Percentiles rank a stretch among this genome's conserved stretches.
Evolutionary conservation across 495 filamentous ascomycete genomes (phyloP).

Genomic region (Pyrenula aspistea): DNA sequence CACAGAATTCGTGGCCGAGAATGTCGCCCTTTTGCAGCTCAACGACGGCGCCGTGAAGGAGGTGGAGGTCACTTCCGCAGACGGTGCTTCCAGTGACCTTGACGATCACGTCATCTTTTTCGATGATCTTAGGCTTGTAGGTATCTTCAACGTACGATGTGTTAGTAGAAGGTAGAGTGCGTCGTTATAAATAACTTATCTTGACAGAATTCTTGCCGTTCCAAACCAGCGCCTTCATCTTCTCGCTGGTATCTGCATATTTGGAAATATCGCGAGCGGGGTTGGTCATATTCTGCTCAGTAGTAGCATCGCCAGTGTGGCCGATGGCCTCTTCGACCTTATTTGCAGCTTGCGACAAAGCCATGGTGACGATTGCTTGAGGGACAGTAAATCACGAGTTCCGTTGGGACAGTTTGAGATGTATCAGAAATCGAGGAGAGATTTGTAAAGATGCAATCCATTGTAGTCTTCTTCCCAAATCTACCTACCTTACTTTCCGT

Average conservation of each 20-base stretch:
- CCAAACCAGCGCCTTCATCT: conserved; percentile 65
- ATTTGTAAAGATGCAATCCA: background rate
- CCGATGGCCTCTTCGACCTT: conserved; percentile 52
- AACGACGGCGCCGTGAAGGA: conserved; percentile 61
- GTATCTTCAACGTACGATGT: conserved; percentile 35
- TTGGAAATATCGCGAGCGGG: conserved; percentile 17
- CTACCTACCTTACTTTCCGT: conserved; percentile 16
- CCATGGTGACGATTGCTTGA: conserved; percentile 24
- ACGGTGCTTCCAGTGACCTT: conserved; percentile 78
- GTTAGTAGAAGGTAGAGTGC: background rate
- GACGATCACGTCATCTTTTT: conserved; percentile 68
- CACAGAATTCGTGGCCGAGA: conserved; percentile 83
- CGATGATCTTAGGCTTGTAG: conserved; percentile 58
- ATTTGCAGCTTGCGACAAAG: conserved; percentile 51
- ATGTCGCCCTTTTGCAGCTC: conserved; percentile 77
- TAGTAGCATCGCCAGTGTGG: conserved; percentile 42
- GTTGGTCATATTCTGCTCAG: conserved; percentile 36
- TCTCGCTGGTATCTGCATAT: conserved; percentile 34
- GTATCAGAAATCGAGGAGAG: background rate
- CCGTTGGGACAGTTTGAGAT: background rate
- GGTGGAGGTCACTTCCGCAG: conserved; percentile 77
- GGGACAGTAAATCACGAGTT: background rate
- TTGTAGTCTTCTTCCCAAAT: background rate
- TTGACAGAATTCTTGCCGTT: conserved; percentile 57
- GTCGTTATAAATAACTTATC: conserved; percentile 13